Percentiles rank a stretch among this genome's conserved stretches.
Conservation (phyloP, 2,329 filamentous ascomycete species). For the Colletotrichum limetticola region DNA sequence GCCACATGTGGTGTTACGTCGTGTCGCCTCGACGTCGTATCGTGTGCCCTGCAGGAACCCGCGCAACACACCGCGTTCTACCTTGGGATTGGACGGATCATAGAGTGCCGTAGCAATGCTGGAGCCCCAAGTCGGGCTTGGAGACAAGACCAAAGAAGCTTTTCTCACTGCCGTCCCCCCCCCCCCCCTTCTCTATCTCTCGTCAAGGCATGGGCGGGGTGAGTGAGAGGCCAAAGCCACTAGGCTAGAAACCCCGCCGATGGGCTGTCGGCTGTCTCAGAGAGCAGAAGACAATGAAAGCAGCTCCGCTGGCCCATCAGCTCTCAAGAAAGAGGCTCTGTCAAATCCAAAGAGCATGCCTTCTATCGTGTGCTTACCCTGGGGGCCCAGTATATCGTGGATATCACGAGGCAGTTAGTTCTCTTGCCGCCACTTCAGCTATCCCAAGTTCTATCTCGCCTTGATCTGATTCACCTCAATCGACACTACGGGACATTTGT, state of each 20-base stretch:
- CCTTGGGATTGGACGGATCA: background rate
- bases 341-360: background rate
- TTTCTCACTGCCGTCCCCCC: background rate
- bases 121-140: background rate
- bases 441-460: no score
- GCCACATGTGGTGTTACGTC: slow-evolving; percentile 6
- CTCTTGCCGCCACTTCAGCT: no score
- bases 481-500: background rate
- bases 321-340: background rate
- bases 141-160: background rate
- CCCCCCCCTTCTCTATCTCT: background rate
- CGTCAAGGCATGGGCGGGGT: background rate
- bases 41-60: slow-evolving; percentile 1
- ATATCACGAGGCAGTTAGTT: no score
- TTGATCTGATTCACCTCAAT: background rate
- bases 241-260: background rate
- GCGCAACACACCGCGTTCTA: background rate
- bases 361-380: no score
- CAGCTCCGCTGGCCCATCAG: background rate
- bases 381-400: no score
- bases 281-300: slow-evolving; percentile 4
- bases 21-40: background rate
- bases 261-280: background rate
- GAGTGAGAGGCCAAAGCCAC: background rate
- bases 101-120: background rate